Base-by-base conservation (phyloP, 2,329 filamentous ascomycete genomes). In the Dactylellina cionopaga region DNA sequence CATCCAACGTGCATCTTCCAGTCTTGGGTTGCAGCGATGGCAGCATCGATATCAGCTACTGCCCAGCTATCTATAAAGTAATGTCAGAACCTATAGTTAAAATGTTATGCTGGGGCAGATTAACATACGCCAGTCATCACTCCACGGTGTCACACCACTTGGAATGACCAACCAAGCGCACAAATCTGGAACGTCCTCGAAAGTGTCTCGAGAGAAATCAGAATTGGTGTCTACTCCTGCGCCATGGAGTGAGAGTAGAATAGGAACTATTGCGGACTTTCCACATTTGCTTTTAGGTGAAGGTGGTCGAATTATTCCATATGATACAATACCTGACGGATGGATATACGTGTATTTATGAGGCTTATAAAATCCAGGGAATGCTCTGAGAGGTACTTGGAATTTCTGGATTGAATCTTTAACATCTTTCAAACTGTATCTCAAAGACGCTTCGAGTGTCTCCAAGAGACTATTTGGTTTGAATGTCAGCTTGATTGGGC, bases 71-170 rank as follows among this genome's bases (percentile, higher is more conserved):
- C 80, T 81, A 49, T 13, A 25, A 7, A 29, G 15, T 5, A 31
- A 52, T n/a, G 46, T 56, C n/a, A 56, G 62, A 11, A 11, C 31
- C 1, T 29, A 3, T 27, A 5, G n/a, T 31, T 25, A 25, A 19
- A n/a, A n/a, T 6, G 9, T 29, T 41, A 22, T 33, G 24, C 10
- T 3, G 13, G 54, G 13, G 69, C 31, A n/a, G n/a, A n/a, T 44
- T 6, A 31, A 76, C 81, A 76, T 78, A 83, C 81, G 86, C 86
- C 86, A 88, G 75, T 88, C 86, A 77, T 88, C 86, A 75, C 84
- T 85, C 86, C 86, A 88, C 4, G 84, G 78, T 15, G 85, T 87
- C 13, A 84, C 84, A 19, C 86, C 86, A 2, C 83, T 85, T 7
- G 86, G 85, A 74, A 85, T 83, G 13, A 88, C 55, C 0, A 84